Percentiles rank a stretch among this genome's conserved stretches.
These are phyloP conservation scores for Solanum hybrid DNA, from an alignment of 305 asterid species.

Conservation along the genomic window DNA sequence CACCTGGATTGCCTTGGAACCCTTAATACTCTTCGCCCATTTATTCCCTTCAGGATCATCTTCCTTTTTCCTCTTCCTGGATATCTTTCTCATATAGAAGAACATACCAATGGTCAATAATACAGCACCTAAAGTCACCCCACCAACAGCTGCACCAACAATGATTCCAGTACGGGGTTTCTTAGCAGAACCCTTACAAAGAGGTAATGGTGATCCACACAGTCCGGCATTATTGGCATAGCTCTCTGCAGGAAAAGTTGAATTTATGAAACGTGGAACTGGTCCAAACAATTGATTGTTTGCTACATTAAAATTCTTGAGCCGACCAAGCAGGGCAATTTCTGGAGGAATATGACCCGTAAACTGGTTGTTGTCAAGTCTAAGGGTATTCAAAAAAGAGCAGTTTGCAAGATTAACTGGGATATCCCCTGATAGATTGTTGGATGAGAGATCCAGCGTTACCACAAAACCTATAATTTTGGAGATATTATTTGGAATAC, in stretches of 20 bases:
- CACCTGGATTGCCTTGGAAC: constrained; percentile 15
- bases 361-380: constrained; percentile 21
- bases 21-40: constrained; percentile 43
- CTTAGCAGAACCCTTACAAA: background rate
- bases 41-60: constrained; percentile 40
- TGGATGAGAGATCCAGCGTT: constrained; percentile 24
- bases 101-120: background rate
- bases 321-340: constrained; percentile 8
- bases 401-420: constrained; percentile 18
- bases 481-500: constrained; percentile 20
- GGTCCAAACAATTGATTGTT: constrained; percentile 21
- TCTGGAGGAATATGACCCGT: constrained; percentile 21
- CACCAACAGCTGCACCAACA: constrained; percentile 17
- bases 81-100: constrained; percentile 5
- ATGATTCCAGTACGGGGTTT: constrained; percentile 4
- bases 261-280: constrained; percentile 8
- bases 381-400: constrained; percentile 9
- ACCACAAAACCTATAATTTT: background rate
- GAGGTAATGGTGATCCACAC: constrained; percentile 15
- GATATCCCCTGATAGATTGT: constrained; percentile 21
- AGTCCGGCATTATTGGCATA: constrained; percentile 26
- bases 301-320: constrained; percentile 16
- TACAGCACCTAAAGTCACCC: constrained; percentile 7
- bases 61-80: constrained; percentile 16
- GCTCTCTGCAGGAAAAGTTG: background rate